Conservation (phyloP, 257 asterid genomes). For the Penstemon davidsonii region DNA sequence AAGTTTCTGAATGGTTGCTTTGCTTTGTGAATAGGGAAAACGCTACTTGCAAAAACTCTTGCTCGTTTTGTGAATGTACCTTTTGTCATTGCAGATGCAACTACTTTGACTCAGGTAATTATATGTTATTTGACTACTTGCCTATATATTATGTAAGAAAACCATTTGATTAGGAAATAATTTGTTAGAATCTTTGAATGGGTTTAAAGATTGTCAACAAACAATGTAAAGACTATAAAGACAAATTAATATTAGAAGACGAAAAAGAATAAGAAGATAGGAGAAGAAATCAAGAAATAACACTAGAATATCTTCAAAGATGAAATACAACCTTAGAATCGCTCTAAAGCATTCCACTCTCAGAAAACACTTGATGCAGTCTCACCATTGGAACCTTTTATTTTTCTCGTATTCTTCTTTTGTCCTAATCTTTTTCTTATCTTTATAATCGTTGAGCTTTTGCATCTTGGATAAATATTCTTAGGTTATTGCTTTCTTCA, state of each 20-base stretch:
- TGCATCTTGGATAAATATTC: neutral
- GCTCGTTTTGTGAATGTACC: slow-evolving; percentile 98
- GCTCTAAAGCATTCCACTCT: neutral
- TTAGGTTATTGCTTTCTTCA: neutral
- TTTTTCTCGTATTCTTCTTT: neutral
- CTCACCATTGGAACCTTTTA: neutral
- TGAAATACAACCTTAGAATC: neutral
- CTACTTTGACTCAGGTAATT: slow-evolving; percentile 85
- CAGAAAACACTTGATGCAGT: neutral
- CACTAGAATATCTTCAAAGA: neutral
- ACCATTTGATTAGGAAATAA: neutral
- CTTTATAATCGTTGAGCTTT: neutral
- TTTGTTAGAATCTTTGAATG: neutral
- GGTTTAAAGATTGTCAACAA: slow-evolving; percentile 5
- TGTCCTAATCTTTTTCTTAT: neutral
- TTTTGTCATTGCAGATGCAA: slow-evolving; percentile 90
- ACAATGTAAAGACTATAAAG: neutral
- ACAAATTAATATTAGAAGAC: too few relatives aligned
- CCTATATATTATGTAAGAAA: neutral
- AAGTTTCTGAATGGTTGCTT: slow-evolving; percentile 25
- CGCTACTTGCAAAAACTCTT: slow-evolving; percentile 89
- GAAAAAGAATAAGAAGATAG: neutral
- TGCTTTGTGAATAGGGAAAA: slow-evolving; percentile 67
- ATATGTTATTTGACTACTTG: slow-evolving; percentile 18
- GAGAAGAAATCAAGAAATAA: neutral